A percentile compares a stretch with the other conserved stretches of the same genome.
phyloP scores from a whole-genome alignment of 2,329 filamentous ascomycete species.

The Penicillium sp. region DNA sequence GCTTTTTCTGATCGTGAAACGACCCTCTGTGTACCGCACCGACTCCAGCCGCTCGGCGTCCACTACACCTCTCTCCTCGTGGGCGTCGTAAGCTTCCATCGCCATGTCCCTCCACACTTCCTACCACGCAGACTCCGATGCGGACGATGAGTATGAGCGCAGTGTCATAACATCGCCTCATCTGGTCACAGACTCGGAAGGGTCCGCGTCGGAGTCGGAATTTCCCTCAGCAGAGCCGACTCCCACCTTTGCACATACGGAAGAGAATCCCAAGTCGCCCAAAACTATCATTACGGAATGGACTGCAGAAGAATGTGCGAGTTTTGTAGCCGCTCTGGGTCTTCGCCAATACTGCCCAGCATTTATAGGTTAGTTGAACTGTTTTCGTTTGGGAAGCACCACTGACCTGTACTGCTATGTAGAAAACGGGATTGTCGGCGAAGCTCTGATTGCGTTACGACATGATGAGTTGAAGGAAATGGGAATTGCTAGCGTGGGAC shows the following conservation, averaged over 20 bases:
- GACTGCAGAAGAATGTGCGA: conserved; percentile 83
- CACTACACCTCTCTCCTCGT: conserved; percentile 16
- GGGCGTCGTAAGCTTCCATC: conserved; percentile 23
- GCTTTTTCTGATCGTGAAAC: neutral
- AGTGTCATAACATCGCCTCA: conserved; percentile 63
- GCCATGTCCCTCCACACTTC: conserved; percentile 51
- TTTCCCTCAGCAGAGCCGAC: conserved; percentile 66
- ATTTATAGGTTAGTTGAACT: conserved; percentile 74
- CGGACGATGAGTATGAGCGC: conserved; percentile 69
- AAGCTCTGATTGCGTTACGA: conserved; percentile 83
- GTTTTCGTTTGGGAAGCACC: neutral
- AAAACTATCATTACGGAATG: conserved; percentile 64
- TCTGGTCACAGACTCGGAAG: conserved; percentile 61
- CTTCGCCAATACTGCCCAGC: conserved; percentile 80
- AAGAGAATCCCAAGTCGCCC: conserved; percentile 58
- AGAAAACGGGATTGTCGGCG: conserved; percentile 95
- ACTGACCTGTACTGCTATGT: conserved; percentile 16
- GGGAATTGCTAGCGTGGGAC: conserved; percentile 89
- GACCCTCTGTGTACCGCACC: neutral
- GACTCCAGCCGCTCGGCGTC: conserved; percentile 20
- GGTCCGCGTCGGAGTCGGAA: conserved; percentile 62
- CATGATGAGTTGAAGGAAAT: conserved; percentile 96
- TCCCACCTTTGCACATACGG: conserved; percentile 60
- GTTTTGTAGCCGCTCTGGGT: conserved; percentile 81
- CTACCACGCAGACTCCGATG: conserved; percentile 68